A percentile compares a stretch with the other conserved stretches of the same genome.
These are phyloP conservation scores for Dactylellina parvicollis DNA, from an alignment of 2,329 filamentous ascomycete genomes.

Conservation along the genomic window DNA sequence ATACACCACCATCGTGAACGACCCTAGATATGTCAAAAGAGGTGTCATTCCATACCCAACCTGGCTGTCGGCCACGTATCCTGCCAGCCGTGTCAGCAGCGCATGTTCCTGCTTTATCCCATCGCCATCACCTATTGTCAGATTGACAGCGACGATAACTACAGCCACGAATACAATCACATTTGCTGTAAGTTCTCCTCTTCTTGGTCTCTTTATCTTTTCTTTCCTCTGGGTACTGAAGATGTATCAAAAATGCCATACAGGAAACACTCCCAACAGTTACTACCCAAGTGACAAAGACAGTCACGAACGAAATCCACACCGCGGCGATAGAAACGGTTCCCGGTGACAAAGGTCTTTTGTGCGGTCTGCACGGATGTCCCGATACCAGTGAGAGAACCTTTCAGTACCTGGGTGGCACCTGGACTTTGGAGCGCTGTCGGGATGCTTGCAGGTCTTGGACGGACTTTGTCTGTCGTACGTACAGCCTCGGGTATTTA, in stretches of 20 bases:
- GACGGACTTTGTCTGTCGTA: neutral
- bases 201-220: neutral
- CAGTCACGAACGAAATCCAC: neutral
- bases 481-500: neutral
- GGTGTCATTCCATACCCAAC: conserved; percentile 6
- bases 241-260: neutral
- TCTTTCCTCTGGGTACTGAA: neutral
- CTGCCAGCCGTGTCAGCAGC: conserved; percentile 27
- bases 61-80: conserved; percentile 12
- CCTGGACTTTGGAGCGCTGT: neutral
- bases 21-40: conserved; percentile 9
- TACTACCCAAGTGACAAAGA: neutral
- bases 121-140: neutral
- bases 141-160: neutral
- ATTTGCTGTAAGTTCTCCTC: neutral
- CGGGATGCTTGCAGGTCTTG: neutral
- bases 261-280: neutral
- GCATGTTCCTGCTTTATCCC: conserved; percentile 21
- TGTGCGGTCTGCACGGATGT: neutral
- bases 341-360: neutral
- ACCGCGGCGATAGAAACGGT: neutral
- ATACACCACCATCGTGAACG: neutral
- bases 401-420: neutral
- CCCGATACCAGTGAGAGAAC: neutral
- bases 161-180: conserved; percentile 9